Conservation (phyloP, 306 rosid species). For the Mucuna pruriens region DNA sequence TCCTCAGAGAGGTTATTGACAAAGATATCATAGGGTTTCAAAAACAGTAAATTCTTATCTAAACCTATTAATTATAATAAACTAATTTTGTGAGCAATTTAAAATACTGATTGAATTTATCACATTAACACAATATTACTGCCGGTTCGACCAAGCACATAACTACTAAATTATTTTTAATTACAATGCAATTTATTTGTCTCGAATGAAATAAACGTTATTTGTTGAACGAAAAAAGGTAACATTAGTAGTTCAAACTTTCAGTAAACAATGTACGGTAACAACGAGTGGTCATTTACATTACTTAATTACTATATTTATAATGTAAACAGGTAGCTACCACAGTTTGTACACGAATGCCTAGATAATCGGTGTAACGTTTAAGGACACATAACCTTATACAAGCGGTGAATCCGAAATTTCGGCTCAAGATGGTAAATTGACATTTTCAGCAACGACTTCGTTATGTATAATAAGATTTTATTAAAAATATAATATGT, state of each 20-base stretch:
- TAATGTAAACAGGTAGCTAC: too few relatives aligned
- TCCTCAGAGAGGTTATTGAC: background rate
- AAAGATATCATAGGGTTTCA: background rate
- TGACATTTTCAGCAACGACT: too few relatives aligned
- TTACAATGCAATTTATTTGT: background rate
- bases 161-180: background rate
- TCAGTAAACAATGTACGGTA: background rate
- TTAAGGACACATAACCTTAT: too few relatives aligned
- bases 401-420: too few relatives aligned
- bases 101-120: background rate
- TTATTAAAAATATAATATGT: too few relatives aligned
- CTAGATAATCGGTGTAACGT: background rate
- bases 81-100: background rate
- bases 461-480: too few relatives aligned
- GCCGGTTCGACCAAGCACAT: background rate
- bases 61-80: background rate
- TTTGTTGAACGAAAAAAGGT: background rate
- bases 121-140: background rate
- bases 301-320: too few relatives aligned
- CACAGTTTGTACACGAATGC: background rate
- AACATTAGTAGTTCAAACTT: too few relatives aligned
- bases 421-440: too few relatives aligned
- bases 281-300: background rate
- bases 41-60: background rate
- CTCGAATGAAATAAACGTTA: background rate